These are phyloP conservation scores for Sclerotinia trifoliorum DNA, from an alignment of 2,329 filamentous ascomycete species.

Conservation along the genomic window DNA sequence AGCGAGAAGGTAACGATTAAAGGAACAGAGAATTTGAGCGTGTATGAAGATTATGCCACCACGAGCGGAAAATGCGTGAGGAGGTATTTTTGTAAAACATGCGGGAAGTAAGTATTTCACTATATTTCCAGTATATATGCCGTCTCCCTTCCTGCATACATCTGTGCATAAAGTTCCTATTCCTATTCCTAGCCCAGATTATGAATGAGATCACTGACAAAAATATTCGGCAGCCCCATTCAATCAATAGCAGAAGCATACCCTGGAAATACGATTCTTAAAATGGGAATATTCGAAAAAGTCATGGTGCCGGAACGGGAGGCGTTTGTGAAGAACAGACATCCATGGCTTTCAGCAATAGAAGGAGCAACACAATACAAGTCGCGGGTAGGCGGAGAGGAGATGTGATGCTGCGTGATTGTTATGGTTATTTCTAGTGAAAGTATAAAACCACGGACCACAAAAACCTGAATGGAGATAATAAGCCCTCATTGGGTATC, in stretches of 20 bases:
- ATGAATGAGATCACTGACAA: not conserved
- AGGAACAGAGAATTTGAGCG: slow-evolving; percentile 45
- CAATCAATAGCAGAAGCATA: slow-evolving; percentile 45
- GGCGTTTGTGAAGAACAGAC: slow-evolving; percentile 45
- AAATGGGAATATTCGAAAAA: slow-evolving; percentile 51
- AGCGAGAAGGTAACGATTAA: slow-evolving; percentile 44
- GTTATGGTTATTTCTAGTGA: not conserved
- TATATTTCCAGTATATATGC: not conserved
- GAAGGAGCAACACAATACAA: slow-evolving; percentile 29
- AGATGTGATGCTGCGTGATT: not conserved
- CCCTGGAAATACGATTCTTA: slow-evolving; percentile 48
- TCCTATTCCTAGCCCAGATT: too few relatives aligned
- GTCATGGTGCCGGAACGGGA: slow-evolving; percentile 49
- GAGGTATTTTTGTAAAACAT: slow-evolving; percentile 47
- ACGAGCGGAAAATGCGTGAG: slow-evolving; percentile 47
- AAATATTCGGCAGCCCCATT: slow-evolving; percentile 43
- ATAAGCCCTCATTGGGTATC: not conserved
- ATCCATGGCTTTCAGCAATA: slow-evolving; percentile 41
- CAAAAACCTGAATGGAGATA: not conserved
- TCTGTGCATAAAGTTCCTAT: too few relatives aligned
- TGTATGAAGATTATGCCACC: slow-evolving; percentile 47
- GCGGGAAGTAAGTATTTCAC: slow-evolving; percentile 44
- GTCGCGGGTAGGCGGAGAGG: slow-evolving; percentile 26
- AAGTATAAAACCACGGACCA: not conserved
- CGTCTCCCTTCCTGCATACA: not conserved